Conservation (phyloP, 2,329 filamentous ascomycete species). For the Nigrospora oryzae region DNA sequence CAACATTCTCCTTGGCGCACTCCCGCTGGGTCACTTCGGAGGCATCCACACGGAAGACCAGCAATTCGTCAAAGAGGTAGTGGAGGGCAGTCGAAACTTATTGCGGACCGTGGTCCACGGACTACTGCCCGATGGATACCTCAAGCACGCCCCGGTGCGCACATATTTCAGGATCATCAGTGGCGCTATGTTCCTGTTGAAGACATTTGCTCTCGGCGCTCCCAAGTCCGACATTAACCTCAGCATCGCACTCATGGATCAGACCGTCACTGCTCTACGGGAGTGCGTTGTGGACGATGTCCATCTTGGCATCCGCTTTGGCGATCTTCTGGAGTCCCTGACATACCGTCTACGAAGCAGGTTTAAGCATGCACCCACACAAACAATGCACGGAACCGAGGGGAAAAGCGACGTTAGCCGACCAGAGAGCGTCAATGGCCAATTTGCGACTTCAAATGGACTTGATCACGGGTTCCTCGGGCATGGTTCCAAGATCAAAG, state of each 20-base stretch:
- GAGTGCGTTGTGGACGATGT: conserved; percentile 79
- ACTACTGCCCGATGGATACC: conserved; percentile 63
- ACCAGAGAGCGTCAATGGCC: conserved; percentile 14
- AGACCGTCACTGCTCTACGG: conserved; percentile 64
- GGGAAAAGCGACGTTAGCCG: conserved; percentile 26
- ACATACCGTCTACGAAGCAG: conserved; percentile 66
- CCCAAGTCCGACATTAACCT: conserved; percentile 70
- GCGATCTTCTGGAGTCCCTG: conserved; percentile 71
- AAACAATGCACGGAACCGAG: conserved; percentile 28
- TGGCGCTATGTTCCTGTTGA: conserved; percentile 76
- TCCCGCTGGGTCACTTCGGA: conserved; percentile 55
- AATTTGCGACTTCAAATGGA: conserved; percentile 16
- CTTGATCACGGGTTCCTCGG: conserved; percentile 15
- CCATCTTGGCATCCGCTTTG: conserved; percentile 76
- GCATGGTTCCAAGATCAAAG: conserved; percentile 15
- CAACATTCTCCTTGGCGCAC: conserved; percentile 50
- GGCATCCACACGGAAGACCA: conserved; percentile 60
- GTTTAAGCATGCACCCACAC: conserved; percentile 58
- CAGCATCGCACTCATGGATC: conserved; percentile 67
- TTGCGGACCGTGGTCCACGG: conserved; percentile 70
- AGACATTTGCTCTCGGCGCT: conserved; percentile 75
- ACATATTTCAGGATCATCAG: conserved; percentile 84
- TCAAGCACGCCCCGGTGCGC: conserved; percentile 74
- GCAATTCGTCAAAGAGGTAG: conserved; percentile 67
- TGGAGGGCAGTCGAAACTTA: conserved; percentile 70